Conservation (phyloP, 306 rosid genomes). For the Citrullus colocynthis region DNA sequence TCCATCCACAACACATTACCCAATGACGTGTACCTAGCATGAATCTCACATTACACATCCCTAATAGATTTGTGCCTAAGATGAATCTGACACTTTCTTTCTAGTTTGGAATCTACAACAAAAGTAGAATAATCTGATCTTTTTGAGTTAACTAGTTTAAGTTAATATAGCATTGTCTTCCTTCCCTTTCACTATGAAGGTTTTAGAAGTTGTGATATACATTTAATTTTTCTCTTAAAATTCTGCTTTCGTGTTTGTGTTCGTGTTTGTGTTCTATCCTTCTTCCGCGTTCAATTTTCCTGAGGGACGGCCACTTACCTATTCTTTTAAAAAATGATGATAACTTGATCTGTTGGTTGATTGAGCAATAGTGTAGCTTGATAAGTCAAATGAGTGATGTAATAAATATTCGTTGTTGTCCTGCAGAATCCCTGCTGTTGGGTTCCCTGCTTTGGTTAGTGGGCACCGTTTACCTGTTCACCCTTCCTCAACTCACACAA, state of each 20-base stretch:
- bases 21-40: background rate
- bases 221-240: background rate
- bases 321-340: background rate
- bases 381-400: slow-evolving; percentile 3
- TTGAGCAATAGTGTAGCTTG: background rate
- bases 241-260: background rate
- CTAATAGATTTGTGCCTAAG: background rate
- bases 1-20: background rate
- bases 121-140: background rate
- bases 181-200: background rate
- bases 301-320: background rate
- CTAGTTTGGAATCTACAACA: background rate
- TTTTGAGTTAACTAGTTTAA: background rate
- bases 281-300: background rate
- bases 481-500: slow-evolving; percentile 29
- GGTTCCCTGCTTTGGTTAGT: slow-evolving; percentile 97
- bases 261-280: background rate
- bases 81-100: background rate
- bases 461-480: slow-evolving; percentile 66
- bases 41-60: background rate
- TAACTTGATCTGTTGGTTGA: background rate
- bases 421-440: slow-evolving; percentile 98
- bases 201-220: background rate
- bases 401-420: slow-evolving; percentile 10
- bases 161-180: background rate